These are phyloP conservation scores for Cryptosporidium meleagridis DNA, from an alignment of 169 alveolate genomes.

Conservation along the genomic window DNA sequence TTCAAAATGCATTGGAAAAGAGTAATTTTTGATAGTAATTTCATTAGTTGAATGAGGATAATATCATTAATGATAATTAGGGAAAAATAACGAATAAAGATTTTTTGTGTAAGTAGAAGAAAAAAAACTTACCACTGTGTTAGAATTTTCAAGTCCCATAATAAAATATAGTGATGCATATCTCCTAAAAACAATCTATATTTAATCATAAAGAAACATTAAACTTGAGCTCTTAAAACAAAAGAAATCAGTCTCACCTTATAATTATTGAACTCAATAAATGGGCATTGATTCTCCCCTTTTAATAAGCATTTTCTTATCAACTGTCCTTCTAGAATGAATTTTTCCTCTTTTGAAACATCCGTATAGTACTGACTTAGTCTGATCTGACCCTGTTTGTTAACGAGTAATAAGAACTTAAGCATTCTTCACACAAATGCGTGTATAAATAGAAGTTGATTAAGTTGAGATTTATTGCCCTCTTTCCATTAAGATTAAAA, in stretches of 20 bases:
- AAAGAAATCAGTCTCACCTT: constrained; percentile 85
- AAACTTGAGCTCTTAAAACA: background rate
- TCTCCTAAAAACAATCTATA: constrained; percentile 84
- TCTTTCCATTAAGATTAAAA: too few relatives aligned
- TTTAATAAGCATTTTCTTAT: constrained; percentile 96
- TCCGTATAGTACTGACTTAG: constrained; percentile 91
- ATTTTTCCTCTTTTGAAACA: constrained; percentile 92
- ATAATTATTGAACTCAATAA: constrained; percentile 94
- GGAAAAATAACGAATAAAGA: background rate
- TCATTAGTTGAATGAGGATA: background rate
- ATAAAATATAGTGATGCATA: constrained; percentile 98
- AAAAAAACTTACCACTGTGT: constrained; percentile 73
- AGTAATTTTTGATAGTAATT: too few relatives aligned
- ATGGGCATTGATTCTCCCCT: constrained; percentile 95
- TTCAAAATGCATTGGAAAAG: background rate
- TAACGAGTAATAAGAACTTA: constrained; percentile 95
- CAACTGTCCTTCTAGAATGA: constrained; percentile 96
- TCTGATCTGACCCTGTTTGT: constrained; percentile 98
- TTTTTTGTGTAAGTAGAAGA: constrained; percentile 1
- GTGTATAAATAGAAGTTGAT: background rate
- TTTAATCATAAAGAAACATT: background rate
- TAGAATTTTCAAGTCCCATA: constrained; percentile 90
- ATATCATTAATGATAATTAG: constrained; percentile 23
- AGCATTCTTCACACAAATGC: constrained; percentile 87
- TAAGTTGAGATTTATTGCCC: background rate